Percentiles rank a stretch among this genome's conserved stretches.
These are phyloP conservation scores for Syzygium malaccense DNA, from an alignment of 441 rosid genomes.

Conservation along the genomic window DNA sequence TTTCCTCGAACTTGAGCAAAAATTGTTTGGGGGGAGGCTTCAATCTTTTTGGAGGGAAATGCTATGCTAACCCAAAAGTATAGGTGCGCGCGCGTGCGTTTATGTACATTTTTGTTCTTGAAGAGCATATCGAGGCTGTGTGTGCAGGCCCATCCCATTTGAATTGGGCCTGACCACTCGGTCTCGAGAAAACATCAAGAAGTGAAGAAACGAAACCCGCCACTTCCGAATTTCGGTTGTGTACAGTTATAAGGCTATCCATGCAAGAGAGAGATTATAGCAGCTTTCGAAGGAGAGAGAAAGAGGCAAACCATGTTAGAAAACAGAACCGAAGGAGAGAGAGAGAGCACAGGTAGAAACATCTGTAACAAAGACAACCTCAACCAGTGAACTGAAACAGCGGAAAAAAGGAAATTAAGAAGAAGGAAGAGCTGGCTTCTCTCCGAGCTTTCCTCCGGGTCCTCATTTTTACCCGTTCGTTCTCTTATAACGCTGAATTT, in stretches of 20 bases:
- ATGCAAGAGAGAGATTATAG: neutral
- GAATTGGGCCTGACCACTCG: neutral
- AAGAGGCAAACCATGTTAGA: neutral
- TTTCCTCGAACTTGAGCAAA: neutral
- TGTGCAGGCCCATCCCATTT: neutral
- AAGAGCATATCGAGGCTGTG: neutral
- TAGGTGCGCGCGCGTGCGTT: no score
- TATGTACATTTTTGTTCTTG: no score
- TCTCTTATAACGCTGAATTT: neutral
- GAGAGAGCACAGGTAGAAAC: neutral
- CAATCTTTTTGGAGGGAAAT: constrained; percentile 3
- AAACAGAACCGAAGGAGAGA: neutral
- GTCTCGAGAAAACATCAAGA: neutral
- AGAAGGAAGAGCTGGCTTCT: neutral
- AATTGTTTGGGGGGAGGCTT: neutral
- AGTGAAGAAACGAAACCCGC: neutral
- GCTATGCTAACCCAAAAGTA: neutral
- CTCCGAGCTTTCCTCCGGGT: neutral
- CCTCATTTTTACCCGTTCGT: neutral
- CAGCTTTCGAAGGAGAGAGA: neutral
- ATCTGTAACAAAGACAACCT: neutral
- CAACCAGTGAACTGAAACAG: neutral
- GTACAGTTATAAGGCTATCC: neutral
- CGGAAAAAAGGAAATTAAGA: neutral
- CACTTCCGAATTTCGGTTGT: neutral